Percentiles rank a stretch among this genome's conserved stretches.
These are phyloP conservation scores for Holtermannia corniformis DNA, from an alignment of 768 basidiomycete genomes.

Conservation along the genomic window DNA sequence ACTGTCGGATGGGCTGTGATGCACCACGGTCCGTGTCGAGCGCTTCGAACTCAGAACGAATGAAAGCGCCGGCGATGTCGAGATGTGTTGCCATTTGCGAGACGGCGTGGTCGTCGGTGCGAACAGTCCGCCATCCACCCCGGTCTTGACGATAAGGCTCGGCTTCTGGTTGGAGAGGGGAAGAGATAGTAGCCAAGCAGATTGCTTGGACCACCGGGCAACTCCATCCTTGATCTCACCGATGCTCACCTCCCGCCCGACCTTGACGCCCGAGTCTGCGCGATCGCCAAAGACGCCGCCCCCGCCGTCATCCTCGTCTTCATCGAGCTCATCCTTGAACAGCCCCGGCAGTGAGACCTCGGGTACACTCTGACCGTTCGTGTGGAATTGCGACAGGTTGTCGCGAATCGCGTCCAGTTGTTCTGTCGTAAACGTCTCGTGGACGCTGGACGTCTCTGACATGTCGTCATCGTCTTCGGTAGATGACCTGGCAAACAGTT, in stretches of 20 bases:
- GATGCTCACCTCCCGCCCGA: constrained; percentile 57
- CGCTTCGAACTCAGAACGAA: constrained; percentile 91
- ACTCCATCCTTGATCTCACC: constrained; percentile 55
- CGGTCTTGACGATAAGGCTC: constrained; percentile 20
- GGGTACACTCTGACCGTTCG: constrained; percentile 54
- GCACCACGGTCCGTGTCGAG: constrained; percentile 78
- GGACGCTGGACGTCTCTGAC: constrained; percentile 53
- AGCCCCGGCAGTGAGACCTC: constrained; percentile 64
- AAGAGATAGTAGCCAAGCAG: constrained; percentile 19
- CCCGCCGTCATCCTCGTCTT: constrained; percentile 61
- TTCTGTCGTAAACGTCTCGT: constrained; percentile 78
- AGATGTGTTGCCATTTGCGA: constrained; percentile 47
- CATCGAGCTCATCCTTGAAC: constrained; percentile 79
- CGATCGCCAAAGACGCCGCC: constrained; percentile 26
- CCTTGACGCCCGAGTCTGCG: constrained; percentile 24
- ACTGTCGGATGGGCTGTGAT: constrained; percentile 47
- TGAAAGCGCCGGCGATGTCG: constrained; percentile 80
- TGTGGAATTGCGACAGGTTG: constrained; percentile 72
- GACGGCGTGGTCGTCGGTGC: constrained; percentile 5
- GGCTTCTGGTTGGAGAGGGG: constrained; percentile 9
- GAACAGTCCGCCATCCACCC: constrained; percentile 40
- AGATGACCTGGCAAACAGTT: constrained; percentile 65
- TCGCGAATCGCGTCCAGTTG: constrained; percentile 72
- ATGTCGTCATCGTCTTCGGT: constrained; percentile 25
- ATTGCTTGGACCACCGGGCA: constrained; percentile 62